A percentile compares a stretch with the other conserved stretches of the same genome.
phyloP scores from a whole-genome alignment of 2,329 filamentous ascomycete genomes.

The Aspergillus ochraceus region DNA sequence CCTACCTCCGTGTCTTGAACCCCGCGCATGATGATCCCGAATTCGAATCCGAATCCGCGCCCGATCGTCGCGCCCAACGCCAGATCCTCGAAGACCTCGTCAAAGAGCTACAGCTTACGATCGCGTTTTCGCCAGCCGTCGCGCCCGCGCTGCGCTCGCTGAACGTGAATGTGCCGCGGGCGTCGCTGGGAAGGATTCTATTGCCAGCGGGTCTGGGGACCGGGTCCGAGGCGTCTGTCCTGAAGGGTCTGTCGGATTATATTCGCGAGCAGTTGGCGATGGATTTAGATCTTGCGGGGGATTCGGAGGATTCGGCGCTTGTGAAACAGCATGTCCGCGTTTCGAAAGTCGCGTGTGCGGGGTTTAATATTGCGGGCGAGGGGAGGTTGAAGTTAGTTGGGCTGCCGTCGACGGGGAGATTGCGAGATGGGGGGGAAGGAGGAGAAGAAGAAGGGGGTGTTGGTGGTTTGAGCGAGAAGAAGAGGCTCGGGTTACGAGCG shows the following conservation, averaged over 20 bases:
- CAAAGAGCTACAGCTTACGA: constrained; percentile 41
- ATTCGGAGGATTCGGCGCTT: constrained; percentile 1
- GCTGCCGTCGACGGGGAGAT: constrained; percentile 9
- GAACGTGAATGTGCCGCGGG: constrained; percentile 36
- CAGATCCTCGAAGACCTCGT: constrained; percentile 30
- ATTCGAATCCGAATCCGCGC: too few species aligned
- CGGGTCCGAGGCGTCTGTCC: constrained; percentile 16
- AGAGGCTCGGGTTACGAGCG: constrained; percentile 27
- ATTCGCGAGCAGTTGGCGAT: constrained; percentile 41
- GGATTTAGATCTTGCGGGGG: constrained; percentile 34
- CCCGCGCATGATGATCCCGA: too few species aligned
- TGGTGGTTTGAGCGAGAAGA: constrained; percentile 13
- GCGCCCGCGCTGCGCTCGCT: constrained; percentile 35
- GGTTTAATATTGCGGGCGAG: constrained; percentile 40
- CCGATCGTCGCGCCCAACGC: too few species aligned
- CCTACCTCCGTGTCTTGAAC: constrained; percentile 27
- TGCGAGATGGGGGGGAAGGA: neutral
- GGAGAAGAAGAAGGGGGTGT: constrained; percentile 20
- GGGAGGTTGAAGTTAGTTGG: constrained; percentile 41
- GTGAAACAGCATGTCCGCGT: constrained; percentile 33
- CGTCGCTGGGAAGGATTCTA: constrained; percentile 25
- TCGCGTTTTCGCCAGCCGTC: constrained; percentile 37
- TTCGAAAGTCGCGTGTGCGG: constrained; percentile 39
- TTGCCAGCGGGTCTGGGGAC: constrained; percentile 5
- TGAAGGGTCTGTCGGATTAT: constrained; percentile 35